A percentile compares a stretch with the other conserved stretches of the same genome.
These are phyloP conservation scores for Phytomonas sp. DNA, from an alignment of 208 protist genomes.

Conservation along the genomic window DNA sequence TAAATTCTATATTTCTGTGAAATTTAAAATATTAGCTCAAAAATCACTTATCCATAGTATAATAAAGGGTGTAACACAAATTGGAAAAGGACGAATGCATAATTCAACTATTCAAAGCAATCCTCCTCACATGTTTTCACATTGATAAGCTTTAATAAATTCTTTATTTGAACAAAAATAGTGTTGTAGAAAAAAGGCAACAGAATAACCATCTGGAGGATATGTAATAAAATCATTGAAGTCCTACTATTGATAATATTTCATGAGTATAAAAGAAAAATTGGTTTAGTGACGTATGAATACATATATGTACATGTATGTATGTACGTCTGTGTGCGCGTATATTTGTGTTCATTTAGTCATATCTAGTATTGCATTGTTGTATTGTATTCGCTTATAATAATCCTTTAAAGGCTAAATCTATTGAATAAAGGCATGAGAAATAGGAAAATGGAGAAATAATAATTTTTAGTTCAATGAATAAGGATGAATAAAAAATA, in stretches of 20 bases:
- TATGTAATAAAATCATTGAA: not conserved
- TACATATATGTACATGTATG: constrained; percentile 6
- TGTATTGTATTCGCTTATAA: not conserved
- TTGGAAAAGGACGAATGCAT: not conserved
- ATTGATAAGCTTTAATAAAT: not conserved
- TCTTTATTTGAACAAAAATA: not conserved
- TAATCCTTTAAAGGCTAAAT: not conserved
- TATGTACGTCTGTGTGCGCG: too few relatives aligned
- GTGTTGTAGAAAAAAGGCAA: not conserved
- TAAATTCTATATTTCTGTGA: not conserved
- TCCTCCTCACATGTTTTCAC: not conserved
- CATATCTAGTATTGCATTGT: not conserved
- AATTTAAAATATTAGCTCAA: not conserved
- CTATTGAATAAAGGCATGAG: constrained; percentile 6
- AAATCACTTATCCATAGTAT: not conserved
- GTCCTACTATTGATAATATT: not conserved
- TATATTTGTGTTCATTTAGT: not conserved
- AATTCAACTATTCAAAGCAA: not conserved
- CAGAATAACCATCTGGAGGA: not conserved
- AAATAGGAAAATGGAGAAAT: constrained; percentile 8
- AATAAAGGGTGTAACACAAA: not conserved
- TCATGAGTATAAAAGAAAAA: not conserved
- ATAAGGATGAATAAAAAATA: constrained; percentile 1
- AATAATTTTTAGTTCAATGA: not conserved
- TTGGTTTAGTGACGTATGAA: constrained; percentile 16